Base-by-base conservation (phyloP, 1,139 yeast species). In the Scheffersomyces titani region DNA sequence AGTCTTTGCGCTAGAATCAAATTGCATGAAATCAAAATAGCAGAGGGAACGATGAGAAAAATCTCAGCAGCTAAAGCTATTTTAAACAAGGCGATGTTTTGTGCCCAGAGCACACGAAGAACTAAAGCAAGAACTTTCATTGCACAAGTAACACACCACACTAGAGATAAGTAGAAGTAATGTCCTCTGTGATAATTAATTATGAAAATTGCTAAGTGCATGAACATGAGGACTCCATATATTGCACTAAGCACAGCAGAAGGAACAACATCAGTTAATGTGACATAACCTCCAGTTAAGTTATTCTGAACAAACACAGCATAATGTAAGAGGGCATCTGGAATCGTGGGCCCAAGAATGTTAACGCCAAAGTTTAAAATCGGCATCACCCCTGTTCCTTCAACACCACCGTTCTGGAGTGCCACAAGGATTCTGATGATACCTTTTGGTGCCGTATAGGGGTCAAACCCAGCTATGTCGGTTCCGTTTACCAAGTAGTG, bases 1-100 rank as follows among this genome's bases (percentile, higher is more conserved):
- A 89, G 78, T 63, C 96, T 81, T 70, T 89, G 94, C 5, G 92
- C 92, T 59, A 90, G 74, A 50, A 88, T 82, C 70, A 89, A 80
- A 66, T 88, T 87, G 62, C 84, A 75, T 0, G 88, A 80, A 20
- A 87, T 65, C 20, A 86, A 64, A 53, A 87, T 82, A 44, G 76
- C 66, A 6, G 86, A 77, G 22, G 86, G 88, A 58, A 88, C 72
- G 59, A 87, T 80, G 51, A 83, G 70, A 57, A 89, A 82, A 44
- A 88, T 84, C 53, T 82, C 85, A 44, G 88, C 78, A 3, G 89
- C 78, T 52, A 90, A 77, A 22, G 92, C 96, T 22, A 75, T 65
- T 21, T 75, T 70, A 50, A 89, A 73, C 21, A 67, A 69, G 45
- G 81, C 68, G 18, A 81, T 68, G 59, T 86, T 78, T 19, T 73